A percentile compares a stretch with the other conserved stretches of the same genome.
phyloP scores from a whole-genome alignment of 2,329 filamentous ascomycete genomes.

The Colletotrichum horii region DNA sequence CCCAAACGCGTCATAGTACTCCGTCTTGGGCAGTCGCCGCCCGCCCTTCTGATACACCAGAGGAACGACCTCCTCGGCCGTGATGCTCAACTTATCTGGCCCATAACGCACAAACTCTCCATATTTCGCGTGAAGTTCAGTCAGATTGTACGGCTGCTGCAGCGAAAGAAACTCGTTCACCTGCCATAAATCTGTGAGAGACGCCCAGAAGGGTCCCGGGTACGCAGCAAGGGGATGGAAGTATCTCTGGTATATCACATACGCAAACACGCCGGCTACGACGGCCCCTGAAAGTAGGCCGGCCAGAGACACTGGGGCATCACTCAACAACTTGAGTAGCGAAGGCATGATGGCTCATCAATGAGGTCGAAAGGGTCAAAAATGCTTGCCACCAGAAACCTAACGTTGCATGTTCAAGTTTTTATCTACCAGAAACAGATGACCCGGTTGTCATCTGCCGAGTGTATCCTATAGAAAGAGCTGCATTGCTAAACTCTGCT shows the following conservation, averaged over 20 bases:
- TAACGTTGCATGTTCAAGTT: neutral
- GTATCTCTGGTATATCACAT: constrained; percentile 2
- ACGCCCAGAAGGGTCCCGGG: constrained; percentile 4
- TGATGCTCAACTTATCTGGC: constrained; percentile 10
- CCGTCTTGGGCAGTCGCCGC: constrained; percentile 6
- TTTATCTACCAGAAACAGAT: neutral
- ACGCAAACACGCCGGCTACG: neutral
- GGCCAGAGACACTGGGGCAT: neutral
- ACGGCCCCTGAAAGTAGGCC: neutral
- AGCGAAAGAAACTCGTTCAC: constrained; percentile 4
- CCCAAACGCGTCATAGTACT: constrained; percentile 7
- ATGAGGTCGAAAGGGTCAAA: neutral
- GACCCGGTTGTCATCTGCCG: neutral
- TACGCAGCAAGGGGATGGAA: neutral
- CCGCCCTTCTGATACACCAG: constrained; percentile 7
- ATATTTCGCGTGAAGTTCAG: neutral
- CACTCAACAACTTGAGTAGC: neutral
- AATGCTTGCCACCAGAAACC: neutral
- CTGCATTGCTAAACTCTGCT: neutral
- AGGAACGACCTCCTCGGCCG: constrained; percentile 5
- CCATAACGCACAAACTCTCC: constrained; percentile 6
- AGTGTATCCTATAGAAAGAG: neutral
- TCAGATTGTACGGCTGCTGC: constrained; percentile 3
- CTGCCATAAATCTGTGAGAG: constrained; percentile 4
- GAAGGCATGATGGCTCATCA: neutral